phyloP scores from a whole-genome alignment of 495 filamentous ascomycete species.

The Tetracladium setigerum region DNA sequence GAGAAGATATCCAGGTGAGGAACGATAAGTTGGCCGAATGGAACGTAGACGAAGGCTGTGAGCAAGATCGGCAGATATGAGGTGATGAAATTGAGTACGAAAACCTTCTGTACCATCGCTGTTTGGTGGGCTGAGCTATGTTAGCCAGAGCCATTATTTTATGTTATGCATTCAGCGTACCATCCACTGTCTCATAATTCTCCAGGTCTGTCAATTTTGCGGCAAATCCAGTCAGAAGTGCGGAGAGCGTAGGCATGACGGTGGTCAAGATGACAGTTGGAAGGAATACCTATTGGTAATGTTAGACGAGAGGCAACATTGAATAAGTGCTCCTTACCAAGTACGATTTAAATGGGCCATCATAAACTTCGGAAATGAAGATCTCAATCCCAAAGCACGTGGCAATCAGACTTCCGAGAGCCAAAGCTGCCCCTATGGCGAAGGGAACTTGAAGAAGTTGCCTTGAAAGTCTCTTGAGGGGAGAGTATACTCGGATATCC shows the following conservation, averaged over 20 bases:
- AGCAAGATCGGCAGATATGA: slow-evolving; percentile 90
- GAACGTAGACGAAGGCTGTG: slow-evolving; percentile 95
- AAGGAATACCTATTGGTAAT: slow-evolving; percentile 60
- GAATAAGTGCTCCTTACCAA: slow-evolving; percentile 60
- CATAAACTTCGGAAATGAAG: slow-evolving; percentile 91
- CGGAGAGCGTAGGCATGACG: slow-evolving; percentile 68
- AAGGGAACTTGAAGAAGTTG: slow-evolving; percentile 89
- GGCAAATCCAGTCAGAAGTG: slow-evolving; percentile 69
- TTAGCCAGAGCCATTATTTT: slow-evolving; percentile 4
- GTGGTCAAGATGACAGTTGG: slow-evolving; percentile 82
- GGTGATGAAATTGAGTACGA: slow-evolving; percentile 95
- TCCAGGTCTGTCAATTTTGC: slow-evolving; percentile 76
- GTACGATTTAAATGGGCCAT: slow-evolving; percentile 78
- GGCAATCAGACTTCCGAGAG: slow-evolving; percentile 75
- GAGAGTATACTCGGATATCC: slow-evolving; percentile 66
- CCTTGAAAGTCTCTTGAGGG: slow-evolving; percentile 63
- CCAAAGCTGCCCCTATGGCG: slow-evolving; percentile 58
- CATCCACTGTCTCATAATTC: slow-evolving; percentile 81
- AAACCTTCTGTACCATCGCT: slow-evolving; percentile 82
- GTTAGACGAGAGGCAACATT: slow-evolving; percentile 19
- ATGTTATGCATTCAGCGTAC: slow-evolving; percentile 22
- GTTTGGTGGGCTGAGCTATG: slow-evolving; percentile 48
- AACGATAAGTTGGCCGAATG: slow-evolving; percentile 79
- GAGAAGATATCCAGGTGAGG: slow-evolving; percentile 86
- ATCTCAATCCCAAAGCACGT: slow-evolving; percentile 92